A percentile compares a stretch with the other conserved stretches of the same genome.
phyloP scores from a whole-genome alignment of 2,329 filamentous ascomycete genomes.

The Dactylellina sp. region DNA sequence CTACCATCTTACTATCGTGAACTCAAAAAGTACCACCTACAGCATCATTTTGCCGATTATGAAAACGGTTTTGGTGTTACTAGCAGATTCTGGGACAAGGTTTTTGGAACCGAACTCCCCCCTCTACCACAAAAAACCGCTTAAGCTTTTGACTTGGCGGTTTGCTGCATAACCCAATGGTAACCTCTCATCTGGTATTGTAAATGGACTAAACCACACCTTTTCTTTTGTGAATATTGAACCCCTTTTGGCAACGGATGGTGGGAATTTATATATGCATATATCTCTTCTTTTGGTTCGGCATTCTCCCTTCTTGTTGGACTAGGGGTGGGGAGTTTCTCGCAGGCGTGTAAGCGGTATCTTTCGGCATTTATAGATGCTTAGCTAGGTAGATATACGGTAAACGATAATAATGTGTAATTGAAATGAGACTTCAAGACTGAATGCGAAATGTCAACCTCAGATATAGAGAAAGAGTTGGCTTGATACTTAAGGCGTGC shows the following conservation, averaged over 20 bases:
- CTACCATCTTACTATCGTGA: constrained; percentile 89
- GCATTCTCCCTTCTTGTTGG: neutral
- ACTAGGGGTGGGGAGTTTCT: neutral
- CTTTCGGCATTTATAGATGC: constrained; percentile 20
- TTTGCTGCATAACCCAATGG: neutral
- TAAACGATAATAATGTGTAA: constrained; percentile 37
- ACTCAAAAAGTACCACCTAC: constrained; percentile 96
- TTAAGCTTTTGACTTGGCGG: constrained; percentile 5
- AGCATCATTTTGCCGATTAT: constrained; percentile 98
- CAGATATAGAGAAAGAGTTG: neutral
- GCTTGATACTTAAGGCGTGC: too few species aligned
- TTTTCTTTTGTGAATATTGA: constrained; percentile 52
- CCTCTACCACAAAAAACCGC: constrained; percentile 54
- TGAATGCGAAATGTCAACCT: constrained; percentile 1
- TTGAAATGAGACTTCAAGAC: constrained; percentile 5
- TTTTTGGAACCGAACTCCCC: constrained; percentile 88
- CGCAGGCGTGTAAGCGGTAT: neutral
- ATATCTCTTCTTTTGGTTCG: constrained; percentile 27
- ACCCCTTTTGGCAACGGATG: neutral
- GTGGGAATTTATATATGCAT: constrained; percentile 23
- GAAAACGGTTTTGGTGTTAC: constrained; percentile 98
- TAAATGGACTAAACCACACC: constrained; percentile 1
- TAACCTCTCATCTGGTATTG: neutral
- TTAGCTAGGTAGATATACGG: constrained; percentile 12
- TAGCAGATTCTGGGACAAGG: constrained; percentile 90